A percentile compares a stretch with the other conserved stretches of the same genome.
These are phyloP conservation scores for Phyllosticta capitalensis DNA, from an alignment of 2,329 filamentous ascomycete species.

Conservation along the genomic window DNA sequence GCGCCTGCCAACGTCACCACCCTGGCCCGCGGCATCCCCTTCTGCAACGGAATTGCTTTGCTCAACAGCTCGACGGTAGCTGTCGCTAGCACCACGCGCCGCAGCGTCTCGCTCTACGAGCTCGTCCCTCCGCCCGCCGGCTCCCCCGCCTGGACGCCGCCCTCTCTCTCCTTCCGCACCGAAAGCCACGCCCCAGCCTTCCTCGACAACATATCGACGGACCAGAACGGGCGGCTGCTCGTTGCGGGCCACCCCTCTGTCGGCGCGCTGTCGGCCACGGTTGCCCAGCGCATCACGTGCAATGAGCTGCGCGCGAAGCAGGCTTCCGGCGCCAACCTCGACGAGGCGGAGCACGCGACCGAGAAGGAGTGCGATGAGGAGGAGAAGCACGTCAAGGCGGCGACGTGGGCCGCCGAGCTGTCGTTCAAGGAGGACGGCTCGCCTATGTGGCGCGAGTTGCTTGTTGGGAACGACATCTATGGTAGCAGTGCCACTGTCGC, in stretches of 20 bases:
- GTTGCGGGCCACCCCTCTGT: conserved; percentile 34
- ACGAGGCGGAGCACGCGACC: conserved; percentile 7
- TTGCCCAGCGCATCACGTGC: background rate
- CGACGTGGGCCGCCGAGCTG: conserved; percentile 26
- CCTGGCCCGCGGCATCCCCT: conserved; percentile 20
- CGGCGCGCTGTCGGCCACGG: conserved; percentile 16
- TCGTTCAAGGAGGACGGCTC: conserved; percentile 15
- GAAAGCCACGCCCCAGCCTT: conserved; percentile 21
- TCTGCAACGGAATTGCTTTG: conserved; percentile 33
- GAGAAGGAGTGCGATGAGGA: conserved; percentile 10
- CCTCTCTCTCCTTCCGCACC: conserved; percentile 12
- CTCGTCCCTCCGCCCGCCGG: background rate
- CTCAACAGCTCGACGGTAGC: conserved; percentile 30
- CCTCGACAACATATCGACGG: conserved; percentile 33
- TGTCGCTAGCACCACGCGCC: conserved; percentile 28
- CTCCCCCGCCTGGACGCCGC: background rate
- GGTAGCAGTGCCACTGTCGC: conserved; percentile 28
- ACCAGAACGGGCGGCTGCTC: conserved; percentile 28
- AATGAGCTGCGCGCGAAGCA: conserved; percentile 12
- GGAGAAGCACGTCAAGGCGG: conserved; percentile 18
- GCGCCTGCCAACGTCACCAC: conserved; percentile 1
- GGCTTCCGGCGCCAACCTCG: conserved; percentile 9
- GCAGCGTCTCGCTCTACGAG: conserved; percentile 28
- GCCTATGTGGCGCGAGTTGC: conserved; percentile 22
- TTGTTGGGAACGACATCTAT: conserved; percentile 25